A percentile compares a stretch with the other conserved stretches of the same genome.
These are phyloP conservation scores for Fusarium chuoi DNA, from an alignment of 2,329 filamentous ascomycete species.

Conservation along the genomic window DNA sequence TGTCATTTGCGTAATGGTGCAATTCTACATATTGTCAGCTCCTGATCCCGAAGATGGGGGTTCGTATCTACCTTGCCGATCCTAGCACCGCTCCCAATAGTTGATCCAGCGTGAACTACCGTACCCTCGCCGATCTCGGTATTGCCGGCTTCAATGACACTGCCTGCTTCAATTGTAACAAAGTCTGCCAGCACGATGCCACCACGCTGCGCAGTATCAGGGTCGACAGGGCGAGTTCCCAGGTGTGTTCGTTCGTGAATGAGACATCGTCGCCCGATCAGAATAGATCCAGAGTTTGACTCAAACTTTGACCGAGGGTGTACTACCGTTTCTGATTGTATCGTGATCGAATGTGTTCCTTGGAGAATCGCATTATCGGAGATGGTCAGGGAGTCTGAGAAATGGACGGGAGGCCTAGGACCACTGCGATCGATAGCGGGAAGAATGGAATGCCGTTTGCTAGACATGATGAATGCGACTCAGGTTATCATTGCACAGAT, in stretches of 20 bases:
- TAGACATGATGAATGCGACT: constrained; percentile 48
- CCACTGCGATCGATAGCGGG: constrained; percentile 63
- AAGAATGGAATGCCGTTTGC: constrained; percentile 67
- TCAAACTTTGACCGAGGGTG: constrained; percentile 87
- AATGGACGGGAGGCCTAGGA: constrained; percentile 69
- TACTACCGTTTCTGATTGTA: constrained; percentile 82
- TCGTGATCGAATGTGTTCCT: constrained; percentile 81
- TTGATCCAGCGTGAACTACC: constrained; percentile 67
- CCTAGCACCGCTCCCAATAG: constrained; percentile 67
- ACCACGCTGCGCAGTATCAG: constrained; percentile 45
- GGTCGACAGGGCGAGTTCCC: constrained; percentile 54
- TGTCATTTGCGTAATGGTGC: constrained; percentile 75
- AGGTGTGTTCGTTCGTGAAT: constrained; percentile 76
- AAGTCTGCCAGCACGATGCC: constrained; percentile 70
- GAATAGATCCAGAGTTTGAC: constrained; percentile 80
- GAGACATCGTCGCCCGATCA: constrained; percentile 83
- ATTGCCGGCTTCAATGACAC: constrained; percentile 69
- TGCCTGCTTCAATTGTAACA: constrained; percentile 69
- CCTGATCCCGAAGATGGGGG: not conserved
- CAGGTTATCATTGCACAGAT: constrained; percentile 8
- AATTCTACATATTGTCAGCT: constrained; percentile 61
- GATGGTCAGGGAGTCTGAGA: constrained; percentile 69
- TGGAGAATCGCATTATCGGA: constrained; percentile 71
- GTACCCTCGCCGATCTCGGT: constrained; percentile 71
- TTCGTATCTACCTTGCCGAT: constrained; percentile 68